Evolutionary conservation across 352 stramenopile species (phyloP).

Genomic region (Globisporangium mamillatum): DNA sequence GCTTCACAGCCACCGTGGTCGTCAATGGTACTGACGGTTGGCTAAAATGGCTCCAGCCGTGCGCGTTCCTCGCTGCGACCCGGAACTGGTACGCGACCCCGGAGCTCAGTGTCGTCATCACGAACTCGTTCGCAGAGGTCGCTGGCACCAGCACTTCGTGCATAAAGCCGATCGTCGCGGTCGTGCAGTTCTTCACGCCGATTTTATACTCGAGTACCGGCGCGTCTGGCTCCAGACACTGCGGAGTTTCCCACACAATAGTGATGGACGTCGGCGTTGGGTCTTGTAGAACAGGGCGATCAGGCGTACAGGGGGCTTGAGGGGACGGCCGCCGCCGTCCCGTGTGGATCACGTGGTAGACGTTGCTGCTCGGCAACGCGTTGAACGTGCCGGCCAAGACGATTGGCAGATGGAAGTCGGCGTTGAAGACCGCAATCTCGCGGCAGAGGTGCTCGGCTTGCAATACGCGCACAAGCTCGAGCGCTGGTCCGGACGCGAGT

Average conservation of each 20-base stretch:
- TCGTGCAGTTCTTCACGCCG: slow-evolving; percentile 57
- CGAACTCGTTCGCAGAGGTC: slow-evolving; percentile 18
- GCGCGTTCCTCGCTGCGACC: slow-evolving; percentile 59
- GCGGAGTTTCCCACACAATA: slow-evolving; percentile 42
- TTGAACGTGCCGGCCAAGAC: slow-evolving; percentile 84
- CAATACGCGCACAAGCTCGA: slow-evolving; percentile 62
- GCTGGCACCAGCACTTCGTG: slow-evolving; percentile 35
- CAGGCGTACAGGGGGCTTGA: slow-evolving; percentile 34
- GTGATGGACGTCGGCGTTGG: slow-evolving; percentile 43
- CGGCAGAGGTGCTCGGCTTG: slow-evolving; percentile 72
- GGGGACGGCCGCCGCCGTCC: slow-evolving; percentile 50
- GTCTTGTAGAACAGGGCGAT: slow-evolving; percentile 32
- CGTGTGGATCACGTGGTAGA: slow-evolving; percentile 78
- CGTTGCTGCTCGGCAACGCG: slow-evolving; percentile 61
- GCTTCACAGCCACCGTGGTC: slow-evolving; percentile 35
- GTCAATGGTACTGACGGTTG: slow-evolving; percentile 54
- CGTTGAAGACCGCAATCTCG: slow-evolving; percentile 72
- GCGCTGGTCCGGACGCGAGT: slow-evolving; percentile 28
- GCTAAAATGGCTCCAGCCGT: slow-evolving; percentile 71
- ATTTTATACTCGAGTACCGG: slow-evolving; percentile 55
- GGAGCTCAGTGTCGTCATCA: slow-evolving; percentile 65
- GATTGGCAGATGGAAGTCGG: slow-evolving; percentile 80
- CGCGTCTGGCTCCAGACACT: slow-evolving; percentile 24
- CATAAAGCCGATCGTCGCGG: slow-evolving; percentile 49
- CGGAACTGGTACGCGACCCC: slow-evolving; percentile 85